Evolutionary conservation across 345 rosid genomes (phyloP).

Genomic region (Turnera subulata): DNA sequence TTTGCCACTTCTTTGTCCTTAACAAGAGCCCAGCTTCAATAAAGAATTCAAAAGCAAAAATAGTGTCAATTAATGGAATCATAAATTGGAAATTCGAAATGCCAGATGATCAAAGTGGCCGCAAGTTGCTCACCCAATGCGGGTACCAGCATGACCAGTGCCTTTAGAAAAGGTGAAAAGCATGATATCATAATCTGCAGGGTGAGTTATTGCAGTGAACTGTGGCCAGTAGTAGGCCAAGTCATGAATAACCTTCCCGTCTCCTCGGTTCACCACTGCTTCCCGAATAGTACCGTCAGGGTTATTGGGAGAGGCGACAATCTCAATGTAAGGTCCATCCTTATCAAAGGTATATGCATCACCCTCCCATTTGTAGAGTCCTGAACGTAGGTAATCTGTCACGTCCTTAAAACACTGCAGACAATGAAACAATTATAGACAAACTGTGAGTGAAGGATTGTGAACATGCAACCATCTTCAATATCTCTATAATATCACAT

Average conservation of each 20-base stretch:
- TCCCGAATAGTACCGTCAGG: conserved; percentile 71
- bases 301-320: conserved; percentile 74
- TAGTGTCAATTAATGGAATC: background rate
- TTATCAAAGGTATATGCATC: conserved; percentile 58
- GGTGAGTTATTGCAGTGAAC: conserved; percentile 58
- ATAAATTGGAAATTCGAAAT: background rate
- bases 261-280: conserved; percentile 60
- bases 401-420: conserved; percentile 63
- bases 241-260: conserved; percentile 66
- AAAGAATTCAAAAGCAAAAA: background rate
- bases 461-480: no score
- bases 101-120: no score
- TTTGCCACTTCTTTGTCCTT: conserved; percentile 60
- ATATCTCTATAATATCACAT: no score
- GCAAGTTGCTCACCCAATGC: conserved; percentile 65
- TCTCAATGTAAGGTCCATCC: conserved; percentile 60
- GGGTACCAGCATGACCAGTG: conserved; percentile 93
- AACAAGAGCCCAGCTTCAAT: conserved; percentile 72
- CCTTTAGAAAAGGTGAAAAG: conserved; percentile 85
- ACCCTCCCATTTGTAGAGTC: conserved; percentile 82
- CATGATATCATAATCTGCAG: conserved; percentile 69
- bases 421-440: background rate
- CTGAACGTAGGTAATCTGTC: conserved; percentile 47
- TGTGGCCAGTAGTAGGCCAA: conserved; percentile 95
- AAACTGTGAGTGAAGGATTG: no score